Base-by-base conservation (phyloP, 73 alveolate species). In the Blepharisma japonicum region DNA sequence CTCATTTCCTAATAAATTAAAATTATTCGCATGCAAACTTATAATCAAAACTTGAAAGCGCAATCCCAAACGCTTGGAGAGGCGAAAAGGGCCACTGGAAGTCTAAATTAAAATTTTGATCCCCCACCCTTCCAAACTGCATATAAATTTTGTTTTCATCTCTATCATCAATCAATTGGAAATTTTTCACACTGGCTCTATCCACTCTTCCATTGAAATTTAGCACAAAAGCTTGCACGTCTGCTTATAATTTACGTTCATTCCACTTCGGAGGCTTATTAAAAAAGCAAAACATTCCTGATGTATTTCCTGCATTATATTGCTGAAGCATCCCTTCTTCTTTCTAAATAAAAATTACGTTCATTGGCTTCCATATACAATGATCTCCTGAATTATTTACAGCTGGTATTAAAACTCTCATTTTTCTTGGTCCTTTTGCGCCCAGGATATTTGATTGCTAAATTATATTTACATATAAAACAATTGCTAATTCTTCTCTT, bases 251-350 rank as follows among this genome's bases (percentile, higher is more conserved):
- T 14, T 14, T 53, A 53, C 67, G 87, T 49, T 87, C 93, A 81
- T 92, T 92, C 98, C 98, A 92, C 66, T 92, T 87, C 7, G 98
- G 98, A 6, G 95, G 96, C 77, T 91, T 83, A 71, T 92, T 92
- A 61, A 83, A 79, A 86, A 86, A 92, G 50, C 71, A 81, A 71
- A 72, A 55, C 53, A 92, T 71, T 21, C 81, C 80, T 7, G 83
- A 89, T 25, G 46, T 81, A 23, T 70, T 81, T 6, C 91, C 88
- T 14, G 81, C 87, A 77, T 78, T 80, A 80, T 47, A 92, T 72
- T 77, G 66, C 11, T 78, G 83, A n/a, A 83, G 68, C 55, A 92
- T 90, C 27, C 87, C 84, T 45, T 83, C 92, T 18, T 86, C 81
- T 48, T 86, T 77, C 74, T 61, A 61, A 61, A 5, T 61, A 61